Conservation (phyloP, 768 basidiomycete genomes). For the Clitopilus passeckerianus region DNA sequence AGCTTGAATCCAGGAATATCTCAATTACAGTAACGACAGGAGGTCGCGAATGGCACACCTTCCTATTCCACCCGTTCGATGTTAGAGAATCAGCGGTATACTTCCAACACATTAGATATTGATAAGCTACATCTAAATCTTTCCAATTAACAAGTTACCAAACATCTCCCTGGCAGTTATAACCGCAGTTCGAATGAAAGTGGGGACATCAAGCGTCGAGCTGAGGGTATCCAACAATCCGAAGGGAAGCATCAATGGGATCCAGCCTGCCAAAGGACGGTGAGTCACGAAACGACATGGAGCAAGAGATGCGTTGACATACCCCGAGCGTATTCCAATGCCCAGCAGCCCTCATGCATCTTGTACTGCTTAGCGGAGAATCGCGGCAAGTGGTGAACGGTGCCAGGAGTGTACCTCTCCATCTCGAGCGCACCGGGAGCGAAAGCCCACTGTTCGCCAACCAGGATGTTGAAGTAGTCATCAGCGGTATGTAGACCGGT, state of each 20-base stretch:
- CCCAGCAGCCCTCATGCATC: constrained; percentile 95
- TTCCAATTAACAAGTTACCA: constrained; percentile 76
- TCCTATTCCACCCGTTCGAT: no score
- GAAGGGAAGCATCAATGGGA: constrained; percentile 94
- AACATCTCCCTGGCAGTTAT: constrained; percentile 84
- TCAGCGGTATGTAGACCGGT: constrained; percentile 92
- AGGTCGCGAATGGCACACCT: no score
- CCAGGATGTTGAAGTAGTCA: constrained; percentile 95
- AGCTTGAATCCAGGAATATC: no score
- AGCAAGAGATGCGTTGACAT: constrained; percentile 14
- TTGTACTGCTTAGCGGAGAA: constrained; percentile 95
- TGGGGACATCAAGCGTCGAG: constrained; percentile 85
- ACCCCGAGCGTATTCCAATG: constrained; percentile 94
- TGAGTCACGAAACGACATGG: not conserved
- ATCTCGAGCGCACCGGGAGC: constrained; percentile 72
- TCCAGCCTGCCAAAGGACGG: constrained; percentile 75
- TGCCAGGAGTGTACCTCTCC: constrained; percentile 83
- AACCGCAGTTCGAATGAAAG: constrained; percentile 71
- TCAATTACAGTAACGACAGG: no score
- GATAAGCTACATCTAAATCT: constrained; percentile 55
- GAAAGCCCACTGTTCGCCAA: constrained; percentile 95
- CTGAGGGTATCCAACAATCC: constrained; percentile 82
- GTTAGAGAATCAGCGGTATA: no score
- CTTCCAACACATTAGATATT: no score
- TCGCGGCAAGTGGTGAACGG: constrained; percentile 77